Percentiles rank a stretch among this genome's conserved stretches.
phyloP scores from a whole-genome alignment of 495 filamentous ascomycete species.

The Aspergillus nanangensis region DNA sequence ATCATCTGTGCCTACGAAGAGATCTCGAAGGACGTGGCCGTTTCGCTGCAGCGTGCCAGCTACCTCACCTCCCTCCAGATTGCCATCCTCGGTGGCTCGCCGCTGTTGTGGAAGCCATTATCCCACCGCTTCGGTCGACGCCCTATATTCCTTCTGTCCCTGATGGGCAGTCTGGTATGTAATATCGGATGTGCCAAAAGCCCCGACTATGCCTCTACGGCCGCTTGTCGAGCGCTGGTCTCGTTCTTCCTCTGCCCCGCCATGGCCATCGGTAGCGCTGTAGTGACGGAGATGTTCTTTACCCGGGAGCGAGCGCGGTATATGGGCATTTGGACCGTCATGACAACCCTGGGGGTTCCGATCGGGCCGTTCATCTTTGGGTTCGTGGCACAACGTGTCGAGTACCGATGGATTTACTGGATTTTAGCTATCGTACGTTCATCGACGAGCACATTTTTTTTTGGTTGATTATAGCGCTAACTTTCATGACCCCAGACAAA shows the following conservation, averaged over 20 bases:
- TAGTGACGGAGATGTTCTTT: conserved; percentile 52
- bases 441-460: no score
- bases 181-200: conserved; percentile 44
- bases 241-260: conserved; percentile 52
- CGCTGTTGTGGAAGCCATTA: conserved; percentile 52
- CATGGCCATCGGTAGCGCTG: conserved; percentile 49
- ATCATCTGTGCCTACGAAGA: conserved; percentile 50
- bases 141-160: conserved; percentile 46
- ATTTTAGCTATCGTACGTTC: conserved; percentile 40
- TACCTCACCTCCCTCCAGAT: conserved; percentile 52
- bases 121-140: conserved; percentile 51
- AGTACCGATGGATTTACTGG: conserved; percentile 43
- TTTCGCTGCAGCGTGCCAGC: conserved; percentile 39
- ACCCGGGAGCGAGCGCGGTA: conserved; percentile 42
- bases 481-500: no score
- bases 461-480: no score
- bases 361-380: conserved; percentile 46
- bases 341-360: conserved; percentile 51
- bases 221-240: conserved; percentile 45
- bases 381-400: conserved; percentile 39
- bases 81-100: conserved; percentile 45
- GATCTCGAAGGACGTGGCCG: conserved; percentile 39
- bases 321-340: conserved; percentile 53
- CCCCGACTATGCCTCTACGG: conserved; percentile 36
- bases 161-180: conserved; percentile 38